A percentile compares a stretch with the other conserved stretches of the same genome.
Conservation (phyloP, 2,329 filamentous ascomycete species). For the Colletotrichum phormii region DNA sequence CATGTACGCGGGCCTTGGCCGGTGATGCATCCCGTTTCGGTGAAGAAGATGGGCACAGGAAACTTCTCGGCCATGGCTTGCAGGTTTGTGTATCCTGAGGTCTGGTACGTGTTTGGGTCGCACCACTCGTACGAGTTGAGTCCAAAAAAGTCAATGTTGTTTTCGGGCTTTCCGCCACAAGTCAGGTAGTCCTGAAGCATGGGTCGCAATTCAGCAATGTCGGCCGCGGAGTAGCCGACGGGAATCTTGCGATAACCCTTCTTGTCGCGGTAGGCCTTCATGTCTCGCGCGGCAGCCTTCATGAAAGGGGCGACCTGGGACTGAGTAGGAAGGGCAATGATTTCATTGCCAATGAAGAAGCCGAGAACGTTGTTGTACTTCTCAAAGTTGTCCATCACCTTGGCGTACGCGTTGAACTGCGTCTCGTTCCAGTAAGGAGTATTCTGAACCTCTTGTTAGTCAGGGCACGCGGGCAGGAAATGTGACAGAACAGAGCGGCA, state of each 20-base stretch:
- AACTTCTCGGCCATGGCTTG: slow-evolving; percentile 76
- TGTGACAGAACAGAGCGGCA: slow-evolving; percentile 10
- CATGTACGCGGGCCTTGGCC: slow-evolving; percentile 69
- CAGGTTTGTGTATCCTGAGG: slow-evolving; percentile 77
- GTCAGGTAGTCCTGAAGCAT: slow-evolving; percentile 79
- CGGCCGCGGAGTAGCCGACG: slow-evolving; percentile 88
- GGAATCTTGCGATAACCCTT: slow-evolving; percentile 86
- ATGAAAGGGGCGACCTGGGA: slow-evolving; percentile 81
- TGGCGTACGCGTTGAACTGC: slow-evolving; percentile 75
- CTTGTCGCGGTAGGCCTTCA: slow-evolving; percentile 82
- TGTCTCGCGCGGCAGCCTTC: slow-evolving; percentile 83
- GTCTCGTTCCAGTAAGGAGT: slow-evolving; percentile 78
- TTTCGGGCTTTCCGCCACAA: slow-evolving; percentile 76
- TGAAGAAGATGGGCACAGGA: slow-evolving; percentile 89
- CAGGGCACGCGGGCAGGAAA: not conserved
- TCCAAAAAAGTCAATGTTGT: slow-evolving; percentile 84
- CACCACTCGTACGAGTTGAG: slow-evolving; percentile 91
- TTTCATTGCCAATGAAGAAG: slow-evolving; percentile 91
- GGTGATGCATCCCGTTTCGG: slow-evolving; percentile 86
- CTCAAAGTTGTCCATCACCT: slow-evolving; percentile 82
- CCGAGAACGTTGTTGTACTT: slow-evolving; percentile 83
- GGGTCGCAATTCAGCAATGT: slow-evolving; percentile 76
- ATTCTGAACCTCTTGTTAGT: slow-evolving; percentile 52
- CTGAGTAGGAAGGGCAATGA: slow-evolving; percentile 73
- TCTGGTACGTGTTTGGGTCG: slow-evolving; percentile 66